Evolutionary conservation across 2,329 filamentous ascomycete genomes (phyloP), one percentile per base, ranked within the genome.

Genomic region (Esteya vermicola): DNA sequence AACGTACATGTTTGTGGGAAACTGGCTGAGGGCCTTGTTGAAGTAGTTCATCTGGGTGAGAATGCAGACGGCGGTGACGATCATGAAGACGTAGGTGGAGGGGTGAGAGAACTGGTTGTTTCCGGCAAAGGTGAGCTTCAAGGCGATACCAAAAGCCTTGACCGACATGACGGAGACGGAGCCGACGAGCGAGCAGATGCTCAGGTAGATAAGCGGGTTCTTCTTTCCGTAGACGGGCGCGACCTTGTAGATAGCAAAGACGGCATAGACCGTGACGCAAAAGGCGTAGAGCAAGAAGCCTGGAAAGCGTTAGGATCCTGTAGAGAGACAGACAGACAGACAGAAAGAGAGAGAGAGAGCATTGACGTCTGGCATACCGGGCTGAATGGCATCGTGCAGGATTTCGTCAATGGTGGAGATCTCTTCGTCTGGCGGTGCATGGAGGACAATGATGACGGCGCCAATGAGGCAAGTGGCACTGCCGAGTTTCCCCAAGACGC

Each of bases 11-110:
- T 93, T 94, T 25, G 91, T 95, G 23, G 85, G 89, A 62, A 96
- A 98, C 54, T 93, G 86, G 59, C 85, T 93, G 44, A 98, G 66
- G 8, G 91, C 91, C 62, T 98, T 98, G 70, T 98, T 98, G 63
- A 98, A 94, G 62, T 98, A 98, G 62, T 98, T 98, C 91, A 98
- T 96, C 68, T 98, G 91, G 9, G 88, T 95, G 50, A 98, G 60
- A 55, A 98, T 96, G 66, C 91, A 98, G 48, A 95, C 85, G 4
- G 72, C 70, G 0, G 88, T 91, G 48, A 96, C 75, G 49, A 98
- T 95, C 61, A 89, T 79, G 58, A 98, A 98, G 47, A 95, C 88
- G 53, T 98, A 98, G 44, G 93, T 98, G 37, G 86, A 94, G 3
- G 93, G 85, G 51, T 93, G 85, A 6, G 75, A 77, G 59, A 98